These are phyloP conservation scores for Tolypocladium tropicale DNA, from an alignment of 2,329 filamentous ascomycete species.

Conservation along the genomic window DNA sequence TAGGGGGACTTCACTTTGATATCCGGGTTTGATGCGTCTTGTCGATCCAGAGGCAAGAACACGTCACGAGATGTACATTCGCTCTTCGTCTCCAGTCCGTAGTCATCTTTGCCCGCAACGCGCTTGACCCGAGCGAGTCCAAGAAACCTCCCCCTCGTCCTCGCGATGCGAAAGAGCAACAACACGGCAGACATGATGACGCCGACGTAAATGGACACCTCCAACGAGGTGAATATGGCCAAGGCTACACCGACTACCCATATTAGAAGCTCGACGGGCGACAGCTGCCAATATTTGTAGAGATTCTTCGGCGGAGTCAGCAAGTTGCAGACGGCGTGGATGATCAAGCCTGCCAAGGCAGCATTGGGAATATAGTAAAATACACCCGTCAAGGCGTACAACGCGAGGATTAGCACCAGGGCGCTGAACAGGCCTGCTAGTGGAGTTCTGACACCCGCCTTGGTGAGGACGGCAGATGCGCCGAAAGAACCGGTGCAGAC, in stretches of 20 bases:
- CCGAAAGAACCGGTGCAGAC: slow-evolving; percentile 37
- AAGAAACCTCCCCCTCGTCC: slow-evolving; percentile 36
- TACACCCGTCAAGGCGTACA: slow-evolving; percentile 66
- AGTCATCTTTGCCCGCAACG: slow-evolving; percentile 1
- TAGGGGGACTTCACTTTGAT: slow-evolving; percentile 30
- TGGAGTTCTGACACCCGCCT: slow-evolving; percentile 71
- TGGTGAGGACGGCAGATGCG: slow-evolving; percentile 74
- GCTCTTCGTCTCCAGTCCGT: neutral
- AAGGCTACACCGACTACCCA: slow-evolving; percentile 63
- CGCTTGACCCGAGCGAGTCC: slow-evolving; percentile 22
- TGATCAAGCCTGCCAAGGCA: slow-evolving; percentile 64
- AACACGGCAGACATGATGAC: slow-evolving; percentile 30
- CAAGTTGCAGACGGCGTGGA: slow-evolving; percentile 71
- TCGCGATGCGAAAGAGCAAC: slow-evolving; percentile 33
- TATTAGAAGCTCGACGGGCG: slow-evolving; percentile 62
- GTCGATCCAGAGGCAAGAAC: slow-evolving; percentile 30
- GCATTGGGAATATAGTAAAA: slow-evolving; percentile 75
- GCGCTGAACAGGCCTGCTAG: slow-evolving; percentile 72
- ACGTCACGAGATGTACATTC: slow-evolving; percentile 15
- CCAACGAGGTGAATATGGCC: slow-evolving; percentile 38
- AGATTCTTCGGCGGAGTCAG: slow-evolving; percentile 64
- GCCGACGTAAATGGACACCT: slow-evolving; percentile 40
- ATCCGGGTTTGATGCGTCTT: slow-evolving; percentile 34
- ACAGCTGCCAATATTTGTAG: slow-evolving; percentile 69
- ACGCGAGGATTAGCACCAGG: slow-evolving; percentile 61